A percentile compares a stretch with the other conserved stretches of the same genome.
Conservation (phyloP, 768 basidiomycete genomes). For the Suillus placidus region DNA sequence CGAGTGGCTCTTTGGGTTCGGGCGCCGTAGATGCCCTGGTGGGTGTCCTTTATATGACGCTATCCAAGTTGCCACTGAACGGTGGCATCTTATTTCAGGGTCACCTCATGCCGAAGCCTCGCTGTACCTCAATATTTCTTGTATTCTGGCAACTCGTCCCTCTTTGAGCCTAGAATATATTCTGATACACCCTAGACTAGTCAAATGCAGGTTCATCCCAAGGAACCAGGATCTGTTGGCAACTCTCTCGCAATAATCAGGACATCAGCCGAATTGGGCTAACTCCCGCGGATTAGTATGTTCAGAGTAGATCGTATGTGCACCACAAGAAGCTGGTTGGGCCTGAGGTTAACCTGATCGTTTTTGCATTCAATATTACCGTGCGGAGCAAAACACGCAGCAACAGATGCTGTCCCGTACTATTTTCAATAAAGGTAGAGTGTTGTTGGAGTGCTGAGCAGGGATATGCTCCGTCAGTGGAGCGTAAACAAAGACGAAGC, state of each 20-base stretch:
- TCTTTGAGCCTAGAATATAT: neutral
- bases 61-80: neutral
- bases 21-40: conserved; percentile 22
- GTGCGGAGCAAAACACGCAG: too few relatives aligned
- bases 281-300: too few relatives aligned
- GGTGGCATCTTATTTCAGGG: neutral
- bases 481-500: too few relatives aligned
- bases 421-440: too few relatives aligned
- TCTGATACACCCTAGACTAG: neutral
- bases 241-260: neutral
- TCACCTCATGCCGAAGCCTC: conserved; percentile 36
- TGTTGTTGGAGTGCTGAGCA: too few relatives aligned
- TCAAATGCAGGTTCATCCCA: neutral
- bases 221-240: neutral
- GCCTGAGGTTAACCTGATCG: too few relatives aligned
- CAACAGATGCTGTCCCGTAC: too few relatives aligned
- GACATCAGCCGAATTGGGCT: too few relatives aligned
- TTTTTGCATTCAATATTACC: too few relatives aligned
- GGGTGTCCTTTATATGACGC: neutral
- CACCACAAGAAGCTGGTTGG: too few relatives aligned
- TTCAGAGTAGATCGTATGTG: too few relatives aligned
- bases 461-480: too few relatives aligned
- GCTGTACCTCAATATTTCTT: conserved; percentile 39
- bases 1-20: conserved; percentile 20
- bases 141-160: conserved; percentile 2